Base-by-base conservation (phyloP, 768 basidiomycete genomes). In the Boletus pseudo-olivaceus region DNA sequence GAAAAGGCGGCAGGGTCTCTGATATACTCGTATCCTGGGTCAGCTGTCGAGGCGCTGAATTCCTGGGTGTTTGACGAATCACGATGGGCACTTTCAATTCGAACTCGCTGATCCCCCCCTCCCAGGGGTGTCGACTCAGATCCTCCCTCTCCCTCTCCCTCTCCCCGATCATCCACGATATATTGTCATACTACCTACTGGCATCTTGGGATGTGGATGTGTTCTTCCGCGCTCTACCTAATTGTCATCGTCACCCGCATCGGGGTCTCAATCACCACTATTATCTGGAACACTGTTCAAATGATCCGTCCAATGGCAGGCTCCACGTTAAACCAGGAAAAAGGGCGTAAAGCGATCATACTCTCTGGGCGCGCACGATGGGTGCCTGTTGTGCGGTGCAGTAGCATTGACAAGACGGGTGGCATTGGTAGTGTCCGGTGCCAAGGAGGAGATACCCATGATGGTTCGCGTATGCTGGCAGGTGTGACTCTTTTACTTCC, bases 271-370 rank as follows among this genome's bases (percentile, higher is more conserved):
- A 27, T 57, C 52, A 11, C 17, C 43, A 20, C 12, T 19, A 11
- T 54, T 42, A 1, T 42, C 54, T 8, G 52, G 14, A 8, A 14
- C 47, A 10, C 12, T 45, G 20, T 30, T 51, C 49, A 27, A 41
- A 34, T 17, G 41, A 49, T 46, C 2, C 39, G 3, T 43, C 53
- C 58, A 43, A 51, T n/a, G 96, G 96, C 1, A 77, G 91, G 30
- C 77, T 98, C 38, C 88, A 95, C 63, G 81, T 90, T 52, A 96
- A 99, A 73, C 87, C 93, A n/a, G 0, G 93, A 93, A 1, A 98
- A 98, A 66, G 93, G 93, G 1, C 77, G 93, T 37, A 97, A 98
- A 72, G 92, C 93, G 2, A 93, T 99, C 64, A 83, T 99, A 35
- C 77, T 99, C n/a, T 83, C 82, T 52, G 95, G 88, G 0, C 78